Conservation (phyloP, 768 basidiomycete species). For the Hygrocybe coccinea region DNA sequence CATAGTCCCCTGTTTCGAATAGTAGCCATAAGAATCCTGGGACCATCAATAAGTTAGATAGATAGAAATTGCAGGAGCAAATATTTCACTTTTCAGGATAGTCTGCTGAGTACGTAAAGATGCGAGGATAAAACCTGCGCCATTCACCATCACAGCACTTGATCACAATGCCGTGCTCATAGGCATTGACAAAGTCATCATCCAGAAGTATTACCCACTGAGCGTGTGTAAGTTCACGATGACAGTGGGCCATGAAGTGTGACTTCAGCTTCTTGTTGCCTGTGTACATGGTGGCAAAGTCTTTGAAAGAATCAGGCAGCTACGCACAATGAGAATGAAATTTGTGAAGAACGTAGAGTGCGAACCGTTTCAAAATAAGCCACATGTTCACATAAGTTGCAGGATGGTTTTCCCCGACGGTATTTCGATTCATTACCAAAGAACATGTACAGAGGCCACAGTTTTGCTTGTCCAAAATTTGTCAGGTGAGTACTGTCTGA, state of each 20-base stretch:
- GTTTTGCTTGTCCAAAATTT: neutral
- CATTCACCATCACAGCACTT: conserved; percentile 26
- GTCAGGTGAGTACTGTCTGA: conserved; percentile 25
- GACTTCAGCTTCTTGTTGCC: conserved; percentile 5
- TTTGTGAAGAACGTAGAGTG: neutral
- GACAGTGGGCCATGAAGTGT: conserved; percentile 1
- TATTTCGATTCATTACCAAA: conserved; percentile 40
- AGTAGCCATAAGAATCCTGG: conserved; percentile 14
- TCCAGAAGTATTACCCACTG: conserved; percentile 4
- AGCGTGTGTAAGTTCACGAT: conserved; percentile 5
- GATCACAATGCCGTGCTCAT: conserved; percentile 28
- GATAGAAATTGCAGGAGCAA: neutral
- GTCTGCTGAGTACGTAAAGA: conserved; percentile 35
- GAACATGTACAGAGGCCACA: conserved; percentile 27
- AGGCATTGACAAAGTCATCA: conserved; percentile 24
- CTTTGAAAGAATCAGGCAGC: conserved; percentile 11
- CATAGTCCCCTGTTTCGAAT: conserved; percentile 15
- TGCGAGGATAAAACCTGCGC: conserved; percentile 26
- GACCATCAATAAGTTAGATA: conserved; percentile 17
- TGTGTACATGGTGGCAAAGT: conserved; percentile 15
- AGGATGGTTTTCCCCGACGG: conserved; percentile 23
- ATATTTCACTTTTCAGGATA: conserved; percentile 33
- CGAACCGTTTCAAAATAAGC: conserved; percentile 37
- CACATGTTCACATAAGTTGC: conserved; percentile 31
- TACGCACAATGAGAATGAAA: neutral